These are phyloP conservation scores for Vanrija humicola DNA, from an alignment of 1,284 basidiomycete genomes.

Conservation along the genomic window DNA sequence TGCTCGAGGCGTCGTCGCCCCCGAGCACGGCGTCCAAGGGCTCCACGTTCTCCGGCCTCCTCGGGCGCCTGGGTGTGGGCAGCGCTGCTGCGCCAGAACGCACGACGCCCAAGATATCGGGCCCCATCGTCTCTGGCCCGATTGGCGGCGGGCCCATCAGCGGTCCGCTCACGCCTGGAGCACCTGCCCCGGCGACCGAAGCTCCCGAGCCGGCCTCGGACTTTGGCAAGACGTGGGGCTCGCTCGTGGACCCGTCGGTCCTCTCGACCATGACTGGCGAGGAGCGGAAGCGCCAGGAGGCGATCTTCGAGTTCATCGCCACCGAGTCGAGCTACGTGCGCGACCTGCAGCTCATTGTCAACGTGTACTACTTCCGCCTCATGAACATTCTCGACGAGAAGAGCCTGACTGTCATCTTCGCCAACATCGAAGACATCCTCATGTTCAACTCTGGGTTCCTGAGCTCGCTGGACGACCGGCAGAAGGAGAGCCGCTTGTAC, in stretches of 20 bases:
- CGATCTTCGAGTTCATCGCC: conserved; percentile 83
- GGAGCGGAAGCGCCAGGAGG: conserved; percentile 82
- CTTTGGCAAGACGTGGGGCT: conserved; percentile 74
- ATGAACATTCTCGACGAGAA: conserved; percentile 69
- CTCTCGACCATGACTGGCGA: conserved; percentile 67
- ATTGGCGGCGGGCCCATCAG: neutral
- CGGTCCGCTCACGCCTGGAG: neutral
- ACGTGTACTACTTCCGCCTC: conserved; percentile 75
- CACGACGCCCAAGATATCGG: neutral
- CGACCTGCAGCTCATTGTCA: conserved; percentile 83
- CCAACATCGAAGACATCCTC: conserved; percentile 86
- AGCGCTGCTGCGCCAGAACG: neutral
- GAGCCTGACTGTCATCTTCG: conserved; percentile 78
- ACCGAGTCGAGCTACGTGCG: conserved; percentile 85
- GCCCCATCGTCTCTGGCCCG: conserved; percentile 4
- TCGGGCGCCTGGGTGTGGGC: conserved; percentile 13
- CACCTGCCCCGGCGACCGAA: neutral
- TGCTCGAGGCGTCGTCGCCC: neutral
- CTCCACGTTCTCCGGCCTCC: conserved; percentile 26
- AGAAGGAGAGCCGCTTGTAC: conserved; percentile 84
- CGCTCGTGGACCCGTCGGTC: conserved; percentile 75
- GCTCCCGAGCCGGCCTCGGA: neutral
- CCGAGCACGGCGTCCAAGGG: neutral
- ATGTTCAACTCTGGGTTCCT: conserved; percentile 82
- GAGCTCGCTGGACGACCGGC: conserved; percentile 81